phyloP scores from a whole-genome alignment of 257 asterid genomes.

The Thymus quinquecostatus region DNA sequence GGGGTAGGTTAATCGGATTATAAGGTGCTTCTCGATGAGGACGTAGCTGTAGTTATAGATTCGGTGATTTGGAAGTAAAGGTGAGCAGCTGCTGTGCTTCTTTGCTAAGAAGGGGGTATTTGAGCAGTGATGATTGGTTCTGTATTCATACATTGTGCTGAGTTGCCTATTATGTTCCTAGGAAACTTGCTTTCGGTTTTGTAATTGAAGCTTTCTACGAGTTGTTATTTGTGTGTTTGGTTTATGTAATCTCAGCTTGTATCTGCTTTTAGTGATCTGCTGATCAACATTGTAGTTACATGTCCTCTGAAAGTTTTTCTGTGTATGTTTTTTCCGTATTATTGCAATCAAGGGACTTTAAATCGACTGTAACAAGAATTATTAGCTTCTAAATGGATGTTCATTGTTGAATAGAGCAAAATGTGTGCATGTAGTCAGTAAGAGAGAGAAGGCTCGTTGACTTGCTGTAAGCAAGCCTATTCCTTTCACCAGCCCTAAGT shows the following conservation, averaged over 20 bases:
- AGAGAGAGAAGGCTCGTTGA: background rate
- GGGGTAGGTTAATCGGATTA: background rate
- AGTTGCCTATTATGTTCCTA: slow-evolving; percentile 1
- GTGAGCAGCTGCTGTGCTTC: background rate
- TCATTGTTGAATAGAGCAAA: slow-evolving; percentile 1
- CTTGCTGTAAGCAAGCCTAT: background rate
- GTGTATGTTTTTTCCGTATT: background rate
- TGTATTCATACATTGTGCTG: background rate
- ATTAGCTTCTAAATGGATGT: slow-evolving; percentile 6
- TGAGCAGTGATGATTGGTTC: slow-evolving; percentile 9
- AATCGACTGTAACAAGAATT: background rate
- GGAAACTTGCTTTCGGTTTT: slow-evolving; percentile 5
- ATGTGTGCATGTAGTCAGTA: background rate
- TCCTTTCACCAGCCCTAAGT: background rate
- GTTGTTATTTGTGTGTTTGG: background rate
- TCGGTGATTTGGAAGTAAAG: background rate
- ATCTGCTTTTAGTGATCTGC: background rate
- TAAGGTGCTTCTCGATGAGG: background rate
- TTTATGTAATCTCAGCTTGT: background rate
- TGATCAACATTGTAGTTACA: background rate
- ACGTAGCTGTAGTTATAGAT: slow-evolving; percentile 2
- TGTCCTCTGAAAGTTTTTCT: background rate
- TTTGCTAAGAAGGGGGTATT: slow-evolving; percentile 3
- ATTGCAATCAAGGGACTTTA: background rate
- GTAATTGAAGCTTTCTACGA: slow-evolving; percentile 6